A percentile compares a stretch with the other conserved stretches of the same genome.
These are phyloP conservation scores for Flaveria linearis DNA, from an alignment of 129 eudicot species.

Conservation along the genomic window DNA sequence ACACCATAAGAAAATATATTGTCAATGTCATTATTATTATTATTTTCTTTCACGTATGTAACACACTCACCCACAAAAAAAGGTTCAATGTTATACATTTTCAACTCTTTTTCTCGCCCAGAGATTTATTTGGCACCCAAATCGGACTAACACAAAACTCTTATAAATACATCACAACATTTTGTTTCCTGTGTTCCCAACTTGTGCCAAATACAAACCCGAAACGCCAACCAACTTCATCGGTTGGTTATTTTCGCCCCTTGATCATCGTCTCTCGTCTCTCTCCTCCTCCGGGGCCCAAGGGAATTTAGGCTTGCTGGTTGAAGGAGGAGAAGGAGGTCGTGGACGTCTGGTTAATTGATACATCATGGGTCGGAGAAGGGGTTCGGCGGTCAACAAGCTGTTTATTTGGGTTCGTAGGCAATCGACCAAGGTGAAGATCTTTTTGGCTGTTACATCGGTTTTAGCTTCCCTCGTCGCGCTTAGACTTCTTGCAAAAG, in stretches of 20 bases:
- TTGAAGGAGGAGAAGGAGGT: constrained; percentile 24
- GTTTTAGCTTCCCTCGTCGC: constrained; percentile 52
- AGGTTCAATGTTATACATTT: background rate
- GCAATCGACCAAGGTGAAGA: constrained; percentile 68
- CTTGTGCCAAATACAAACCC: constrained; percentile 15
- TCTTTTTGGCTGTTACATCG: constrained; percentile 49
- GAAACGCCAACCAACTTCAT: constrained; percentile 30
- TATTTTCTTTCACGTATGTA: background rate
- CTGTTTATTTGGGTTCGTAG: constrained; percentile 69
- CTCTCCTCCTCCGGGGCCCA: constrained; percentile 27
- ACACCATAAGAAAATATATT: no score
- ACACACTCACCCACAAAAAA: background rate
- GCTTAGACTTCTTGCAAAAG: constrained; percentile 51
- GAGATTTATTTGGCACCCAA: constrained; percentile 39
- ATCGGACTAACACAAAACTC: constrained; percentile 14
- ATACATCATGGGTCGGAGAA: constrained; percentile 54
- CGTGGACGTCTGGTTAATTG: constrained; percentile 8
- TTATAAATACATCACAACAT: constrained; percentile 6
- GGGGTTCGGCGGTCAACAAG: constrained; percentile 68
- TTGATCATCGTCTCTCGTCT: constrained; percentile 23
- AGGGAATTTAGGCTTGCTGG: constrained; percentile 1
- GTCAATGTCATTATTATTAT: no score
- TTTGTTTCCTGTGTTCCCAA: background rate
- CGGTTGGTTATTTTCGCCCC: constrained; percentile 25
- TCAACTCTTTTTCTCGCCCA: constrained; percentile 16